Evolutionary conservation across 2,329 filamentous ascomycete genomes (phyloP), one percentile per base, ranked within the genome.

Genomic region (Cordyceps sp.): DNA sequence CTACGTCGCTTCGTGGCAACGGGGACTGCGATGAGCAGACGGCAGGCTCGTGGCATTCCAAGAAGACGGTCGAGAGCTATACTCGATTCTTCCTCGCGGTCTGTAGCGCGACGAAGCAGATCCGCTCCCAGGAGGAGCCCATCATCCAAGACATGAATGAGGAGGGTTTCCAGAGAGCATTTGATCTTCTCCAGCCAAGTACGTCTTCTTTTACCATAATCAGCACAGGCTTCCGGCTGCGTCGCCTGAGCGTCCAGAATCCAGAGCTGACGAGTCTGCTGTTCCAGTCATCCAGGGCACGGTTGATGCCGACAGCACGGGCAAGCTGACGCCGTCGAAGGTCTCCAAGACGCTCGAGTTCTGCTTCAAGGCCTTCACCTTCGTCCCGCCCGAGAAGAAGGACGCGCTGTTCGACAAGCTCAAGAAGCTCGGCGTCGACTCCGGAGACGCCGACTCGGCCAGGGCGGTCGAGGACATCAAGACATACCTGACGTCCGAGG

Each of bases 51-150:
- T 57, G 54, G 64, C 61, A 66, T 40, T 47, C 48, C 0, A 52
- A 50, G 29, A 66, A 65, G 44, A 49, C 58, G 1, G 42, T 47
- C 3, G 60, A 62, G 29, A 52, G 50, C 4, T 68, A 67, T 39
- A 59, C 57, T 1, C 54, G 61, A 2, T 68, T 66, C 44, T 39
- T 65, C 22, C 24, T 48, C 4, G 42, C 41, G 1, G 46, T 47
- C 6, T 34, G 39, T 18, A 45, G 39, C 23, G 43, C 43, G 5
- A 37, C 38, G 18, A 42, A 53, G 39, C 62, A 66, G 40, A 64
- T 66, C 13, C 41, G 47, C 5, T 30, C 35, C 4, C 42, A 52
- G 20, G 50, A 61, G 7, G 42, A 54, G 32, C 52, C 55, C 0
- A 45, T 65, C 4, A 38, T 64, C 4, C 48, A 41, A 9, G 58